Base-by-base conservation (phyloP, 768 basidiomycete genomes). In the Tephrocybe sp. region DNA sequence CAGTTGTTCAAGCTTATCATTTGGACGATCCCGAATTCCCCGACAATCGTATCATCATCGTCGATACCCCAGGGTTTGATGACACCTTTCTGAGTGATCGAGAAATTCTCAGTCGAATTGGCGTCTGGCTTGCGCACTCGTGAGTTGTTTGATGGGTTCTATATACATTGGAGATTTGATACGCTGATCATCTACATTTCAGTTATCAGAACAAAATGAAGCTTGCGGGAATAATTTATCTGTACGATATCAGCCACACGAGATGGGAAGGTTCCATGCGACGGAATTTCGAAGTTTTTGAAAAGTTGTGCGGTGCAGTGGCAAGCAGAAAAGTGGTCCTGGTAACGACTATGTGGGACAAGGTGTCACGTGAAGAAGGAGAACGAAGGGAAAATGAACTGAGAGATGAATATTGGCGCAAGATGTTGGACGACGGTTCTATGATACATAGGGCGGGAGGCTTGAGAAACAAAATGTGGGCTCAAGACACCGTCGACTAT, bases 51-150 rank as follows among this genome's bases (percentile, higher is more conserved):
- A 35, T 58, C 11, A 51, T 58, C 6, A 17, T 60, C 9, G 43
- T 60, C 16, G 59, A 60, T 32, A 60, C 56, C 1, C 59, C 59
- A 17, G 59, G 59, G 5, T 60, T 60, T 38, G 56, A 60, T 22
- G 51, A 51, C 30, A 57, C 59, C 3, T 46, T 47, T 39, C 19
- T 32, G 12, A 36, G 42, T n/a, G 55, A 60, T 23, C 13, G 17
- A 14, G 53, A 52, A 40, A 51, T 57, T 5, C 44, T 53, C 13
- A 51, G 43, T 13, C 51, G 54, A 10, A 55, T 53, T 45, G 53
- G 43, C 33, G 31, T 45, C 33, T 54, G 55, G 53, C 4, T 54
- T 10, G 34, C 49, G 10, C 49, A 45, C 12, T 47, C 55, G 62
- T 60, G 47, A 47, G 55, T 5, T 16, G 13, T 20, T 32, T 10